A percentile compares a stretch with the other conserved stretches of the same genome.
Conservation (phyloP, 2,329 filamentous ascomycete species). For the Ophiostoma ips region DNA sequence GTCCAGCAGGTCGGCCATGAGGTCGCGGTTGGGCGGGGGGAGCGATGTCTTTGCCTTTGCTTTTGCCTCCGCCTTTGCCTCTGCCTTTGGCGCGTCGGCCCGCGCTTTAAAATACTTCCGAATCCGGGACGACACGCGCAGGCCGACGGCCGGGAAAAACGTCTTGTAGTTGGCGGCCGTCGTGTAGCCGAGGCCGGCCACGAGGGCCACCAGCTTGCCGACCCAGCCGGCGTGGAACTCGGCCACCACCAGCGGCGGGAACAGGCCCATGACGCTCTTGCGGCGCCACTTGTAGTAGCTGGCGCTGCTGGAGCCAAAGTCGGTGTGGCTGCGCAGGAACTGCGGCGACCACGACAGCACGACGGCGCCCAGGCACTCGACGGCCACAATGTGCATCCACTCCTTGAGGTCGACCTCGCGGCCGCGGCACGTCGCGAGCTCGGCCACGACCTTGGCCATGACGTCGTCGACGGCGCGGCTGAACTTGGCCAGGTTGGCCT, state of each 20-base stretch:
- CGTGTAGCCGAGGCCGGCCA: conserved; percentile 30
- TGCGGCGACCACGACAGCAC: conserved; percentile 40
- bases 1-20: conserved; percentile 32
- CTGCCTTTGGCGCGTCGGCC: not conserved
- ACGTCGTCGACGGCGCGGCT: conserved; percentile 29
- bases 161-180: conserved; percentile 29
- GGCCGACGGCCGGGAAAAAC: conserved; percentile 28
- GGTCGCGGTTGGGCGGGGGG: conserved; percentile 22
- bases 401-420: conserved; percentile 33
- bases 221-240: conserved; percentile 24
- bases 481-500: conserved; percentile 27
- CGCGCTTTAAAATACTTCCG: not conserved
- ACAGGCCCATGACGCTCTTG: conserved; percentile 38
- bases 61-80: not conserved
- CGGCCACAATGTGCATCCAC: conserved; percentile 43
- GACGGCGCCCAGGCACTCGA: conserved; percentile 36
- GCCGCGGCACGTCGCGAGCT: conserved; percentile 22
- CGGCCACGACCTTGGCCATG: conserved; percentile 22
- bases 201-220: conserved; percentile 24
- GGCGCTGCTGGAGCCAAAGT: conserved; percentile 32
- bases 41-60: not conserved
- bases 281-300: conserved; percentile 37
- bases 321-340: conserved; percentile 28
- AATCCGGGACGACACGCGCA: conserved; percentile 5
- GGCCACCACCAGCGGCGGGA: conserved; percentile 28